These are phyloP conservation scores for Leccinum pachyderme DNA, from an alignment of 1,284 basidiomycete genomes.

Conservation along the genomic window DNA sequence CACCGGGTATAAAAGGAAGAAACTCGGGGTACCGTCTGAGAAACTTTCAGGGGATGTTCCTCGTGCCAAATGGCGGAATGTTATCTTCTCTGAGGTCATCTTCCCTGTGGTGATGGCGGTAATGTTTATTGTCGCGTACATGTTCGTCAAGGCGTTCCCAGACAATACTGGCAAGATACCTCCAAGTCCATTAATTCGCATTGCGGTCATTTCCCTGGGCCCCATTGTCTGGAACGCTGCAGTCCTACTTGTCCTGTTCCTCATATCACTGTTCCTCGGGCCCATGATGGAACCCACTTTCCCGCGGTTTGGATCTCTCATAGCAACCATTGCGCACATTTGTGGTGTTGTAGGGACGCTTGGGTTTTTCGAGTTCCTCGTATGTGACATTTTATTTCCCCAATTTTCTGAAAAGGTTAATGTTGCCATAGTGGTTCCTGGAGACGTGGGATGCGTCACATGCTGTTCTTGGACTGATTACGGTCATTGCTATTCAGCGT, in stretches of 20 bases:
- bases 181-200: constrained; percentile 82
- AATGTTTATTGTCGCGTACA: constrained; percentile 85
- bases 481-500: constrained; percentile 85
- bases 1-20: constrained; percentile 97
- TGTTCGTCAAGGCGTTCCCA: constrained; percentile 87
- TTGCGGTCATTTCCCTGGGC: constrained; percentile 90
- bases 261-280: constrained; percentile 90
- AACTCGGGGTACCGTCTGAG: constrained; percentile 90
- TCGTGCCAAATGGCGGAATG: constrained; percentile 86
- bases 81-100: constrained; percentile 85
- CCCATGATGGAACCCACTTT: constrained; percentile 85
- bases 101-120: constrained; percentile 83
- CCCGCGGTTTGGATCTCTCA: constrained; percentile 85
- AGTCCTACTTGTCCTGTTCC: constrained; percentile 81
- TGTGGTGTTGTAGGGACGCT: constrained; percentile 82
- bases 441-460: constrained; percentile 92
- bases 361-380: constrained; percentile 93
- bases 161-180: constrained; percentile 62
- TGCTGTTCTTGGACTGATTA: constrained; percentile 86
- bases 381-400: constrained; percentile 40
- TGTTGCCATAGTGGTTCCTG: constrained; percentile 77
- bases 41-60: constrained; percentile 91
- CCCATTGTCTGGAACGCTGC: constrained; percentile 96
- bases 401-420: constrained; percentile 6
- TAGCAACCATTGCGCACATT: constrained; percentile 85